phyloP scores from a whole-genome alignment of 257 asterid species.

The Jasminum sambac region DNA sequence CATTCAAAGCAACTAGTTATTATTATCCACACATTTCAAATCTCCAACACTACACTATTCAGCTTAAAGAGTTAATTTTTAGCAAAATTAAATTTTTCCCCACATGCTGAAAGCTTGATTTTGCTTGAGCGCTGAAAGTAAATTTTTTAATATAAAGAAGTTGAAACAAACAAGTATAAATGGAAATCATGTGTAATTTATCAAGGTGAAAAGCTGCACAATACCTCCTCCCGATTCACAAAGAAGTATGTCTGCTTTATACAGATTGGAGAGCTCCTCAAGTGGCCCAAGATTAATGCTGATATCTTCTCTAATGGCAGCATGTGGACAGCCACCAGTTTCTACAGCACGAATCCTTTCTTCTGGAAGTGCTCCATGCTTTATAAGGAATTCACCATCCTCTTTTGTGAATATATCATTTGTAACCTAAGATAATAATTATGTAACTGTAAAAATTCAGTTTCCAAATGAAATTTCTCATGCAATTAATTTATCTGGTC shows the following conservation, averaged over 20 bases:
- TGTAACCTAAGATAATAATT: slow-evolving; percentile 57
- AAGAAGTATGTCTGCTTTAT: slow-evolving; percentile 83
- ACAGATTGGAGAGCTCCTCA: slow-evolving; percentile 90
- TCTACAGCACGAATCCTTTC: slow-evolving; percentile 96
- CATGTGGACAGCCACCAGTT: slow-evolving; percentile 98
- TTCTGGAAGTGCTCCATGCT: slow-evolving; percentile 93
- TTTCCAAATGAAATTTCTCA: not conserved
- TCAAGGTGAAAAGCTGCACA: not conserved
- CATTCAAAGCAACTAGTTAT: no score
- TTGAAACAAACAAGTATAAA: not conserved
- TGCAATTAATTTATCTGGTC: not conserved
- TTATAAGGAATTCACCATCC: slow-evolving; percentile 91
- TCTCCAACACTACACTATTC: no score
- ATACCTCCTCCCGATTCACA: slow-evolving; percentile 99
- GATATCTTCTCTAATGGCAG: slow-evolving; percentile 93
- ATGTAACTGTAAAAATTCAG: not conserved
- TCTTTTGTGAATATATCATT: slow-evolving; percentile 97
- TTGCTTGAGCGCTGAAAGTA: no score
- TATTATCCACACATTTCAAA: no score
- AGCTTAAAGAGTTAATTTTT: no score
- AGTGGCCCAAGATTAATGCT: slow-evolving; percentile 94
- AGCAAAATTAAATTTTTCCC: no score
- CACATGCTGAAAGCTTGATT: no score
- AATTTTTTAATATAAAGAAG: no score
- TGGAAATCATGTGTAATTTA: not conserved